Conservation (phyloP, 176 grass and related monocot genomes). For the Pontederia paniculata region DNA sequence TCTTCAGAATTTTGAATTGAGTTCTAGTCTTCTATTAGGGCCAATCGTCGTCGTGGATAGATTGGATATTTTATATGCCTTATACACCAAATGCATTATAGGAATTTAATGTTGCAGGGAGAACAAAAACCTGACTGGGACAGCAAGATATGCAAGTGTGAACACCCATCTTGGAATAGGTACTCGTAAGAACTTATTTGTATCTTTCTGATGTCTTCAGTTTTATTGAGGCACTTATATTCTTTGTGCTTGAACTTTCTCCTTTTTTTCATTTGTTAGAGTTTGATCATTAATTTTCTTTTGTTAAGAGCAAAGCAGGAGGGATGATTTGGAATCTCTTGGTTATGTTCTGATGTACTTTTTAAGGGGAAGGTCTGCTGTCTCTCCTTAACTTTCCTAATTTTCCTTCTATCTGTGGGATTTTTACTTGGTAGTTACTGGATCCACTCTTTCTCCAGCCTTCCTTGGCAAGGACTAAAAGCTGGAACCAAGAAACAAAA, state of each 20-base stretch:
- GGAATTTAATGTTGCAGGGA: constrained; percentile 46
- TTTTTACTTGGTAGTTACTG: background rate
- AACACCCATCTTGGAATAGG: constrained; percentile 94
- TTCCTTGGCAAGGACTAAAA: constrained; percentile 89
- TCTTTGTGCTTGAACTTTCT: background rate
- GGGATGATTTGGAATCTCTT: constrained; percentile 88
- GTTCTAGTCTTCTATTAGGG: too few species aligned
- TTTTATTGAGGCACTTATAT: background rate
- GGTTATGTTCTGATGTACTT: constrained; percentile 96
- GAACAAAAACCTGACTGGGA: constrained; percentile 91
- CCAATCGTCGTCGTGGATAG: too few species aligned
- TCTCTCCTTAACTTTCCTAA: background rate
- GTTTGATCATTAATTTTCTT: constrained; percentile 15
- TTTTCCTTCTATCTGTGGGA: background rate
- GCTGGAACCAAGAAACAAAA: constrained; percentile 92
- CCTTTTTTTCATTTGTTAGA: background rate
- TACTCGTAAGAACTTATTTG: constrained; percentile 16
- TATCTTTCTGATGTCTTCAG: background rate
- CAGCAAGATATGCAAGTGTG: constrained; percentile 88
- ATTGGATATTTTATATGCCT: background rate
- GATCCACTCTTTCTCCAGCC: constrained; percentile 26
- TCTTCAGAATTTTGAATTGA: too few species aligned
- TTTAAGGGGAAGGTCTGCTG: constrained; percentile 75
- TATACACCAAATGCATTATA: constrained; percentile 8
- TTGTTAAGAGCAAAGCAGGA: constrained; percentile 75